A percentile compares a stretch with the other conserved stretches of the same genome.
These are phyloP conservation scores for Sherardia arvensis DNA, from an alignment of 257 asterid genomes.

Conservation along the genomic window DNA sequence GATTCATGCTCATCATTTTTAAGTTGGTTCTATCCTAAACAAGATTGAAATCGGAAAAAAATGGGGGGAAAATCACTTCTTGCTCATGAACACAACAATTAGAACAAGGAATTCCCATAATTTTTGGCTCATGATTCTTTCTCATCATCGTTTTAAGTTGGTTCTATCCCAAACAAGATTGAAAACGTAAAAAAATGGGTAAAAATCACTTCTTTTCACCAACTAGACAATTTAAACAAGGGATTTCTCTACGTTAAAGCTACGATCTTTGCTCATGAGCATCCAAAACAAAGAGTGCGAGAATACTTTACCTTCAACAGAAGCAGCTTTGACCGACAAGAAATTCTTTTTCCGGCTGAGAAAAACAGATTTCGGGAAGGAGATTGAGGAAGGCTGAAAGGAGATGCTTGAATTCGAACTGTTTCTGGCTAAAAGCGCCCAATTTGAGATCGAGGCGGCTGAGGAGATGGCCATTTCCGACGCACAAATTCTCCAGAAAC, in stretches of 20 bases:
- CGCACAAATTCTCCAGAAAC: neutral
- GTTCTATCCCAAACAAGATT: neutral
- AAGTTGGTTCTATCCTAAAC: neutral
- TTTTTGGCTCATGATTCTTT: neutral
- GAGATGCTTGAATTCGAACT: slow-evolving; percentile 1
- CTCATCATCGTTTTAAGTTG: neutral
- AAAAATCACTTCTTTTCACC: neutral
- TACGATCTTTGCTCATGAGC: neutral
- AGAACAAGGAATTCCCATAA: neutral
- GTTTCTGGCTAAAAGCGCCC: neutral
- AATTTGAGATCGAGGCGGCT: slow-evolving; percentile 5
- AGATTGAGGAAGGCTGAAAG: slow-evolving; percentile 11
- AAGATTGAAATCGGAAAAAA: neutral
- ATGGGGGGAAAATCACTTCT: neutral
- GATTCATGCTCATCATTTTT: neutral
- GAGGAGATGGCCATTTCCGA: slow-evolving; percentile 9
- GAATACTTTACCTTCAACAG: slow-evolving; percentile 46
- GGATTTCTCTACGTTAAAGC: neutral
- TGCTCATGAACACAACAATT: neutral
- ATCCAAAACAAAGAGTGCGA: slow-evolving; percentile 3
- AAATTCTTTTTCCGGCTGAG: slow-evolving; percentile 21
- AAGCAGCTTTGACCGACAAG: slow-evolving; percentile 36
- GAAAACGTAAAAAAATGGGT: neutral
- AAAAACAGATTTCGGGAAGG: slow-evolving; percentile 9
- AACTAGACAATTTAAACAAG: neutral